Evolutionary conservation across 441 rosid species (phyloP).

Genomic region (Eruca vesicaria): DNA sequence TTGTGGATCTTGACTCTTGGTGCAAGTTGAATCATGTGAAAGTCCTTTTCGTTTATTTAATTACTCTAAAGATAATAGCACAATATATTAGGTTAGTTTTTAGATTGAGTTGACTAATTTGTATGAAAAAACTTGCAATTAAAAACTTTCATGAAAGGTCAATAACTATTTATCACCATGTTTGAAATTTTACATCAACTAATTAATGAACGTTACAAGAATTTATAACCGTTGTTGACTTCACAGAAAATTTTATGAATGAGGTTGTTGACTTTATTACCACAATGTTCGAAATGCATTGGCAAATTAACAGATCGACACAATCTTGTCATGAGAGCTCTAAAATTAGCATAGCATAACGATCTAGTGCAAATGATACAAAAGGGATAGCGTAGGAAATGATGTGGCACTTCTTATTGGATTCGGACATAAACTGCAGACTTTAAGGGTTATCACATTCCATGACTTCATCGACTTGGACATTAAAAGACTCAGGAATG

Average conservation of each 20-base stretch:
- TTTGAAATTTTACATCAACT: not conserved
- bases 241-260: not conserved
- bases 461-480: slow-evolving; percentile 6
- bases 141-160: not conserved
- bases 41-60: slow-evolving; percentile 8
- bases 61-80: not conserved
- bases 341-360: not conserved
- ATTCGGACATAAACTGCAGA: not conserved
- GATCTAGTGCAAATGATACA: not conserved
- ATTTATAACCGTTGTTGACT: not conserved
- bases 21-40: slow-evolving; percentile 57
- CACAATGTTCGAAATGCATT: not conserved
- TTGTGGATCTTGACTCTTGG: slow-evolving; percentile 39
- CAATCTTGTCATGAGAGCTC: not conserved
- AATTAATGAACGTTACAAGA: not conserved
- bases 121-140: not conserved
- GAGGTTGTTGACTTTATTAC: not conserved
- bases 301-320: not conserved
- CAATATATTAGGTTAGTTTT: not conserved
- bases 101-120: slow-evolving; percentile 7
- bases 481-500: slow-evolving; percentile 7
- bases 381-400: not conserved
- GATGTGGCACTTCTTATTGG: not conserved
- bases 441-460: slow-evolving; percentile 1
- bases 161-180: not conserved